These are phyloP conservation scores for Scytalidium lignicola DNA, from an alignment of 2,329 filamentous ascomycete genomes.

Conservation along the genomic window DNA sequence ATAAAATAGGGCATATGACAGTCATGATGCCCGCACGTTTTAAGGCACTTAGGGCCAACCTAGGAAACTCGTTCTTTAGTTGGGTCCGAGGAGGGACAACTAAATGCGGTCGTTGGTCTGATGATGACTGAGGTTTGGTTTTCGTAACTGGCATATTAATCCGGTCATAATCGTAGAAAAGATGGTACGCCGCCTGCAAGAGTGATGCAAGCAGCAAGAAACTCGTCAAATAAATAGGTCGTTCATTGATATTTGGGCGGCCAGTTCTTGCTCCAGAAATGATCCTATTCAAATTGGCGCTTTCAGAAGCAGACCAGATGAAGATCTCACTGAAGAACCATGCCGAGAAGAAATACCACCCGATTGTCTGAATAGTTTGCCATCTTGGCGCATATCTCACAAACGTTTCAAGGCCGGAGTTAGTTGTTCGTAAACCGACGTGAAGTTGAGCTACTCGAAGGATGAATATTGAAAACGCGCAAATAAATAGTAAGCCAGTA, in stretches of 20 bases:
- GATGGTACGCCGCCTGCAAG: constrained; percentile 64
- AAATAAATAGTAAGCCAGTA: constrained; percentile 69
- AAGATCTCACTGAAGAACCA: constrained; percentile 78
- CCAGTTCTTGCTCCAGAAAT: constrained; percentile 65
- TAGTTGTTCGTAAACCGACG: constrained; percentile 65
- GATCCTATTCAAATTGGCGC: constrained; percentile 65
- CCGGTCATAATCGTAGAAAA: constrained; percentile 69
- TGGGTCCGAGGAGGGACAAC: constrained; percentile 31
- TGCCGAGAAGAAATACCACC: constrained; percentile 74
- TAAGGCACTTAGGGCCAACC: constrained; percentile 26
- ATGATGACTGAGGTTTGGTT: constrained; percentile 21
- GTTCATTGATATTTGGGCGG: constrained; percentile 76
- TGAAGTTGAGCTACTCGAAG: constrained; percentile 83
- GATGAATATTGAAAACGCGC: constrained; percentile 72
- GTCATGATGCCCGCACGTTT: constrained; percentile 33
- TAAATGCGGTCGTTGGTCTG: constrained; percentile 32
- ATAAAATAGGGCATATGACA: constrained; percentile 32
- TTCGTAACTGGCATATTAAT: constrained; percentile 36
- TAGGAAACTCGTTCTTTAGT: constrained; percentile 29
- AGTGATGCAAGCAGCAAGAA: constrained; percentile 65
- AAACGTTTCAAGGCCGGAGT: constrained; percentile 62
- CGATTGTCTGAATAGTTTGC: constrained; percentile 62
- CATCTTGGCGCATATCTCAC: constrained; percentile 46
- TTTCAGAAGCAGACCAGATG: constrained; percentile 61
- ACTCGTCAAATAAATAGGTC: constrained; percentile 72